Evolutionary conservation across 108 stramenopile genomes (phyloP), one percentile per base, ranked within the genome.

Genomic region (Cyclotella baltica): DNA sequence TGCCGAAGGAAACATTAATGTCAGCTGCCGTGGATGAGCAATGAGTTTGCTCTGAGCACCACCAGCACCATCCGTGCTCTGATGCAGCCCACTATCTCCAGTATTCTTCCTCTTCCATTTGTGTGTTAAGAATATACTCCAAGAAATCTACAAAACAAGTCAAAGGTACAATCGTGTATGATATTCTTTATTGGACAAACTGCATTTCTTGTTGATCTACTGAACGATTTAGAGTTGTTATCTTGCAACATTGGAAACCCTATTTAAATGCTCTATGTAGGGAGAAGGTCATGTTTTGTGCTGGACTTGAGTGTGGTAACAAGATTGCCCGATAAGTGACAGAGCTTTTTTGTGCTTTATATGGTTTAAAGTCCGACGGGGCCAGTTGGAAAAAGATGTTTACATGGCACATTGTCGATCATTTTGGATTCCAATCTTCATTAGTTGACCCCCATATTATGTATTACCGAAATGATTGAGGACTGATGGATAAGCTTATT

Each of bases 151-250:
- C n/a, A n/a, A n/a, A n/a, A n/a, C n/a, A n/a, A n/a, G n/a, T n/a
- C n/a, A n/a, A n/a, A n/a, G n/a, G n/a, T n/a, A n/a, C n/a, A n/a
- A n/a, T n/a, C n/a, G n/a, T n/a, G n/a, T n/a, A n/a, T n/a, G n/a
- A n/a, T n/a, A n/a, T n/a, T n/a, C n/a, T n/a, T n/a, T 0, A 80
- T 55, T 19, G 78, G 83, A 0, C 61, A 73, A 13, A 63, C 83
- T 37, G 85, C 85, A n/a, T 79, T 88, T 20, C 33, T 80, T 15
- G 15, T 80, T 76, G 87, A 81, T 0, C 84, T 81, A 19, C 48
- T 84, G 48, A 85, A 88, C 43, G 74, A 76, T 46, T 52, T 85
- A 16, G 87, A 85, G 48, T 48, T 88, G 16, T 16, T 76, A 31
- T 40, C 72, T 11, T 82, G 77, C 25, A 82, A 85, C 64, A 72